These are phyloP conservation scores for Eucalyptus polyanthemos DNA, from an alignment of 345 rosid species.

Conservation along the genomic window DNA sequence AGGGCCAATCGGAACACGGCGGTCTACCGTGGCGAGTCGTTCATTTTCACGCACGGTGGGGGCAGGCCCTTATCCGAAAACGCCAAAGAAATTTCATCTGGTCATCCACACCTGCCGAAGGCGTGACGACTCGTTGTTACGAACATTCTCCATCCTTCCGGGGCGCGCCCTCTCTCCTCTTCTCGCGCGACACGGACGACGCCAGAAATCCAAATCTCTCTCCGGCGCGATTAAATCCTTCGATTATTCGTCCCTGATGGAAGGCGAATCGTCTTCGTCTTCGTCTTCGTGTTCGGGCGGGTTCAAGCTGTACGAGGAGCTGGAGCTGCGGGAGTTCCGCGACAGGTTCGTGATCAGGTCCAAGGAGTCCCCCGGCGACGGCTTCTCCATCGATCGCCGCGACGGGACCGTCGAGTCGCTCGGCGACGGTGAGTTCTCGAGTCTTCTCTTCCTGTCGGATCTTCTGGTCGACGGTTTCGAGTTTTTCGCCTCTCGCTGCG, in stretches of 20 bases:
- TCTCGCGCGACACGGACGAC: not conserved
- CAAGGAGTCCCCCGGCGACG: constrained; percentile 34
- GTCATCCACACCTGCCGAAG: not conserved
- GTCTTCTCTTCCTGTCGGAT: not conserved
- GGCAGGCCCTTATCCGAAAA: not conserved
- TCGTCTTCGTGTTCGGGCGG: constrained; percentile 7
- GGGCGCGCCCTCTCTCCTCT: not conserved
- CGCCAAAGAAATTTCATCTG: no score
- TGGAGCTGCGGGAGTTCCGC: constrained; percentile 65
- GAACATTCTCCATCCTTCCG: not conserved
- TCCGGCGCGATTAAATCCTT: not conserved
- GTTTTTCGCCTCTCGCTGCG: not conserved
- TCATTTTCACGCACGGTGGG: not conserved
- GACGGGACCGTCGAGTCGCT: constrained; percentile 56
- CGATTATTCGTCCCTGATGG: constrained; percentile 7
- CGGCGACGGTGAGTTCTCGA: constrained; percentile 28
- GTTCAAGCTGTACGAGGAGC: constrained; percentile 59
- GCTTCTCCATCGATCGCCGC: constrained; percentile 64
- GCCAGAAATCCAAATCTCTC: not conserved
- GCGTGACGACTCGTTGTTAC: not conserved
- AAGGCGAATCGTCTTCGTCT: constrained; percentile 18
- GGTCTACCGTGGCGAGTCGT: not conserved
- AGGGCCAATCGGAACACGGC: not conserved
- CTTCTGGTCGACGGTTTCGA: not conserved
- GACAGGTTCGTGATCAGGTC: constrained; percentile 70